A percentile compares a stretch with the other conserved stretches of the same genome.
phyloP scores from a whole-genome alignment of 169 alveolate species.

The Eimeria praecox region DNA sequence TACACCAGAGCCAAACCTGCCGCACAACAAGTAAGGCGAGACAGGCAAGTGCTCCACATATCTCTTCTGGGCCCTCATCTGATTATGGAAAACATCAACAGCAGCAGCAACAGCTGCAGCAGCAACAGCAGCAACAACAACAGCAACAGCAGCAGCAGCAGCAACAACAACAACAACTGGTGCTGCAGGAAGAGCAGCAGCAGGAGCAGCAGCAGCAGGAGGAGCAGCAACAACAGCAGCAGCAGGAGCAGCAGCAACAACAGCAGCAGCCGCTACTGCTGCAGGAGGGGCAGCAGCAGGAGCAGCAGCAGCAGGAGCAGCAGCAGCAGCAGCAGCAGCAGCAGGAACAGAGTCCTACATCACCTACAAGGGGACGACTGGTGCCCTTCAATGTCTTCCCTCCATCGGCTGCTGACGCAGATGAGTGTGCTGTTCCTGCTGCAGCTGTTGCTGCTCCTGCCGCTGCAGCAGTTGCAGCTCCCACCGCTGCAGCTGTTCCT shows the following conservation, averaged over 20 bases:
- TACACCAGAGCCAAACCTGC: not conserved
- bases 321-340: slow-evolving; percentile 51
- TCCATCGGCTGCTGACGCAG: not conserved
- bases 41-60: not conserved
- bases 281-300: too few relatives aligned
- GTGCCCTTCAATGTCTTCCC: not conserved
- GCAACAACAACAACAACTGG: too few relatives aligned
- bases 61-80: not conserved
- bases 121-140: slow-evolving; percentile 1
- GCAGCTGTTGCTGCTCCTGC: not conserved
- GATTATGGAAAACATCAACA: not conserved
- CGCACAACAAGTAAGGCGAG: not conserved
- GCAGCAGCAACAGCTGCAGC: slow-evolving; percentile 29
- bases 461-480: not conserved
- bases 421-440: not conserved
- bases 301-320: slow-evolving; percentile 24
- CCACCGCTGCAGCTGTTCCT: not conserved
- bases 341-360: too few relatives aligned
- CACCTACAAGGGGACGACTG: too few relatives aligned
- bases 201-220: too few relatives aligned
- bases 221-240: slow-evolving; percentile 24
- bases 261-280: too few relatives aligned
- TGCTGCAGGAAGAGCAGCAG: slow-evolving; percentile 45
- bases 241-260: slow-evolving; percentile 3
- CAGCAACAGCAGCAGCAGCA: too few relatives aligned